Evolutionary conservation across 2,329 filamentous ascomycete species (phyloP), one percentile per base, ranked within the genome.

Genomic region (Lachnellula arida): DNA sequence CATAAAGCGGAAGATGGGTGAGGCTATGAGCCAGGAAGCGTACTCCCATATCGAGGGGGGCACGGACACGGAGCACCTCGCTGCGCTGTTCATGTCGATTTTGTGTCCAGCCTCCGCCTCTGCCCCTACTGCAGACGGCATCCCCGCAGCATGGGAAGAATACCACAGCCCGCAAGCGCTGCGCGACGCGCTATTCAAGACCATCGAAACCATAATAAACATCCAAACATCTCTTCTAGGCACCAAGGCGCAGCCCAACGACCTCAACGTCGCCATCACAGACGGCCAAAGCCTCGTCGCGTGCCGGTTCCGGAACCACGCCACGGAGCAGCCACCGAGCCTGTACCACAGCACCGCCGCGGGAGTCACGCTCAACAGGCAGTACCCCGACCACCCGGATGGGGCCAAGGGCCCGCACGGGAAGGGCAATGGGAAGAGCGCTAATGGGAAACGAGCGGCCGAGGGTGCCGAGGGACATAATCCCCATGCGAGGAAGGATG

Each of bases 1-100:
- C 7, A 76, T 81, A 49, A 74, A 76, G 32, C 73, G 77, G 8
- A 72, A 75, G 23, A 67, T 81, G 57, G 74, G 60, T 12, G 68
- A 72, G 19, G 66, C 75, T 5, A 69, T 82, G 58, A 72, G 70
- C 40, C 73, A 75, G 32, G 76, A 78, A 49, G 72, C 74, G 1
- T 81, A 78, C 61, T 73, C 70, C 51, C 74, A 76, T 52, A 71
- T 81, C 19, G 66, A 73, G 17, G 79, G 79, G 0, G 74, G 73
- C 15, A 81, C 79, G 0, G 79, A 82, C 63, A 78, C 76, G 1
- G 79, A 82, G 63, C 73, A 76, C 64, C 70, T 79, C 2, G 78
- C 78, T 15, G 79, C 76, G 0, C 68, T 73, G 6, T 67, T 72
- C 43, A 67, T 68, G 55, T 68, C 67, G 0, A 63, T 63, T 48